Evolutionary conservation across 805 yeast genomes (phyloP).

Genomic region (Saccharomyces cerevisiae): DNA sequence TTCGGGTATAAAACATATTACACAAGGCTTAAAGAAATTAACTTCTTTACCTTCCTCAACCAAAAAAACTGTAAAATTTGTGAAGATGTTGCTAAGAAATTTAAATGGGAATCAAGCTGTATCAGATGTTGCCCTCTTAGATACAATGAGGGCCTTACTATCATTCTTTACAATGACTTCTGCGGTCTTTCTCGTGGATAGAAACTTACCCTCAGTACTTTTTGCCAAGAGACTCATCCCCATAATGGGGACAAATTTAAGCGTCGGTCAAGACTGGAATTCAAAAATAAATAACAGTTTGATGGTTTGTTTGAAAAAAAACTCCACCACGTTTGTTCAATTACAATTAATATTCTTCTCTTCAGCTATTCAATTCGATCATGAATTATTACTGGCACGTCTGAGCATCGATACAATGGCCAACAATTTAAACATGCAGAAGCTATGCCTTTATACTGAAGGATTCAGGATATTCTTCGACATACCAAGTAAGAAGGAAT

Average conservation of each 20-base stretch:
- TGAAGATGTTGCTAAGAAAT: slow-evolving; percentile 21
- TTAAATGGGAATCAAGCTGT: slow-evolving; percentile 20
- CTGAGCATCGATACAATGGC: slow-evolving; percentile 13
- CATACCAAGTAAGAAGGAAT: slow-evolving; percentile 22
- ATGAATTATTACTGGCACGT: slow-evolving; percentile 24
- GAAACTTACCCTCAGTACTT: slow-evolving; percentile 8
- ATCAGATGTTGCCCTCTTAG: slow-evolving; percentile 20
- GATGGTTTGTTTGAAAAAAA: slow-evolving; percentile 10
- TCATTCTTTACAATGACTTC: slow-evolving; percentile 16
- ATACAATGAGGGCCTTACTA: slow-evolving; percentile 19
- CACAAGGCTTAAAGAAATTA: slow-evolving; percentile 23
- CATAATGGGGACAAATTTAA: slow-evolving; percentile 14
- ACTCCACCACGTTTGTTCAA: slow-evolving; percentile 14
- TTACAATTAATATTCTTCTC: slow-evolving; percentile 26
- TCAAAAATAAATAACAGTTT: slow-evolving; percentile 10
- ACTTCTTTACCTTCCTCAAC: slow-evolving; percentile 12
- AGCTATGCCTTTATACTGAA: slow-evolving; percentile 31
- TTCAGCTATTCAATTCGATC: slow-evolving; percentile 28
- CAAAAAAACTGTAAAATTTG: slow-evolving; percentile 17
- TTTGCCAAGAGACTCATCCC: slow-evolving; percentile 19
- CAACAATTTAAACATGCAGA: slow-evolving; percentile 11
- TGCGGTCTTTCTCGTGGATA: slow-evolving; percentile 12
- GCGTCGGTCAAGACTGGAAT: slow-evolving; percentile 18
- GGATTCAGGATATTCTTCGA: slow-evolving; percentile 31
- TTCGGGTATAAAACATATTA: slow-evolving; percentile 11